Conservation (phyloP, 73 alveolate genomes). For the Breviolum minutum region DNA sequence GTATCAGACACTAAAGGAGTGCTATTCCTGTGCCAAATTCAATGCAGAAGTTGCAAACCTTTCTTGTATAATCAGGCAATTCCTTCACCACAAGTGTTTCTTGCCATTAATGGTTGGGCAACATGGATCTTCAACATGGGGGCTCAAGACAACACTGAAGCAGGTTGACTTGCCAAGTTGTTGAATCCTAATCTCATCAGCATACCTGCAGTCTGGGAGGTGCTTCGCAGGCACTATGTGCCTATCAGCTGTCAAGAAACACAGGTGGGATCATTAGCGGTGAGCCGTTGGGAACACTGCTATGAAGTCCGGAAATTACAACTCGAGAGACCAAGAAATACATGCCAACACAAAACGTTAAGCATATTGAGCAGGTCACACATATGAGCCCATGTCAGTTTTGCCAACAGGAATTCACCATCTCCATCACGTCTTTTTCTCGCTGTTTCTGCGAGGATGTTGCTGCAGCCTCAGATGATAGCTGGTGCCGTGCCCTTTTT, state of each 20-base stretch:
- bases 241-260: conserved; percentile 93
- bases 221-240: conserved; percentile 83
- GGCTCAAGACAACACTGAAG: neutral
- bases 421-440: conserved; percentile 78
- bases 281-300: neutral
- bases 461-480: neutral
- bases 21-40: no score
- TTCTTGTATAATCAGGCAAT: no score
- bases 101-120: neutral
- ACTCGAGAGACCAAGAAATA: no score
- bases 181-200: no score
- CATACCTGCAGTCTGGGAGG: neutral
- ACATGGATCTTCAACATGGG: neutral
- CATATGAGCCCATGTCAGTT: neutral
- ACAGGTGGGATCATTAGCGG: neutral
- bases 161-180: no score
- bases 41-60: no score
- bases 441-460: conserved; percentile 95
- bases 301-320: no score
- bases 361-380: neutral
- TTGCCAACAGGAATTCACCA: conserved; percentile 54
- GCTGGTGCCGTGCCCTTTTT: neutral
- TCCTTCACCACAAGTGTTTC: no score
- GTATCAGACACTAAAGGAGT: no score
- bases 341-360: neutral